Evolutionary conservation across 441 rosid genomes (phyloP).

Genomic region (Bocquillonia castaneifolia): DNA sequence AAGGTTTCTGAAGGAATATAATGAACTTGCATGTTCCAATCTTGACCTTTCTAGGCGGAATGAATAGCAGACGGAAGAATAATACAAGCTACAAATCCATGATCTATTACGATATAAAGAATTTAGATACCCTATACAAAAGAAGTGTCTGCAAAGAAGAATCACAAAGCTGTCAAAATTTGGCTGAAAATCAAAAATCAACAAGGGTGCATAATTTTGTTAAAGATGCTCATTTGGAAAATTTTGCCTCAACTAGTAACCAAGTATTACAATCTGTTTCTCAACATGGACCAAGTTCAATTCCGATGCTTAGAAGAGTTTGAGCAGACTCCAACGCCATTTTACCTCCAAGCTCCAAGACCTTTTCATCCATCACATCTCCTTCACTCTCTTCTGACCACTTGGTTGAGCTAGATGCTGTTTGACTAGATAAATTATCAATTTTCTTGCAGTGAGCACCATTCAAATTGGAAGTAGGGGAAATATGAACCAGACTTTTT

Average conservation of each 20-base stretch:
- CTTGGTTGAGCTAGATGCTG: neutral
- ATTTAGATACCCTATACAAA: neutral
- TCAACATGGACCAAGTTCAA: slow-evolving; percentile 13
- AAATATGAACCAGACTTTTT: neutral
- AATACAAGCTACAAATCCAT: neutral
- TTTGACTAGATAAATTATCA: slow-evolving; percentile 4
- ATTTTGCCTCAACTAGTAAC: neutral
- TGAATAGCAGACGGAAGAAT: neutral
- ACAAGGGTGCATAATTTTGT: neutral
- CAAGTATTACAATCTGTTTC: neutral
- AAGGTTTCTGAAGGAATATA: no score
- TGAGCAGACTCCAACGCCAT: slow-evolving; percentile 28
- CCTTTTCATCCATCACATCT: slow-evolving; percentile 22
- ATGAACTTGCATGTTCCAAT: neutral
- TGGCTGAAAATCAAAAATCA: neutral
- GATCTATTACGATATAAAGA: neutral
- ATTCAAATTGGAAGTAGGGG: neutral
- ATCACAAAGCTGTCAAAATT: neutral
- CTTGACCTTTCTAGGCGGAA: neutral
- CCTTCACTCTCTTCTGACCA: slow-evolving; percentile 12
- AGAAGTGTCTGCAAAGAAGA: neutral
- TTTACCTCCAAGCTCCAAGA: slow-evolving; percentile 31
- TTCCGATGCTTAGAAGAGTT: slow-evolving; percentile 28
- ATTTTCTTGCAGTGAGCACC: slow-evolving; percentile 2
- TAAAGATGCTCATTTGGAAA: neutral